Evolutionary conservation across 371 early-diverging fungal genomes (phyloP).

Genomic region (Rhizopus sp.): DNA sequence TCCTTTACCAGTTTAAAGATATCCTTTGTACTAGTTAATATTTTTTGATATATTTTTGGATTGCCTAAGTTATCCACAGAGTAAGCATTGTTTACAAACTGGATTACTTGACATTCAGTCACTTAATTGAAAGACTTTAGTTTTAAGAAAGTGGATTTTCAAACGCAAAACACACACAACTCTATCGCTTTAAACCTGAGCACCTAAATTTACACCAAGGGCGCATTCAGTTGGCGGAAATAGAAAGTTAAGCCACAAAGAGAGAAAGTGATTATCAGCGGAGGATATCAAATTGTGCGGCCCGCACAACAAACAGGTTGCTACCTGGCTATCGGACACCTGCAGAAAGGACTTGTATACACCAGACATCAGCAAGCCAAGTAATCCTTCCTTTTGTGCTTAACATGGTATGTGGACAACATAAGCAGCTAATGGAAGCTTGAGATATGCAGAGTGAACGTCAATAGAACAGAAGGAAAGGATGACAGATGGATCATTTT

Average conservation of each 20-base stretch:
- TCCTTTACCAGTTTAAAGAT: constrained; percentile 11
- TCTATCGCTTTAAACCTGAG: too few species aligned
- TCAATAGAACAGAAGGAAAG: neutral
- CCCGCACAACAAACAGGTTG: neutral
- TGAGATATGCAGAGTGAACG: neutral
- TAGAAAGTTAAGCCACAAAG: too few species aligned
- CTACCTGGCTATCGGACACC: neutral
- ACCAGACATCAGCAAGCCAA: neutral
- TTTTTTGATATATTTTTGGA: constrained; percentile 15
- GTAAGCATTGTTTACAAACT: constrained; percentile 14
- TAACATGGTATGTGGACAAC: neutral
- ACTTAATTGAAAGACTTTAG: constrained; percentile 9
- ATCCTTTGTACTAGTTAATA: constrained; percentile 12
- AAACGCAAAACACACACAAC: too few species aligned
- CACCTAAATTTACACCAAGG: too few species aligned
- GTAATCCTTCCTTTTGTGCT: constrained; percentile 7
- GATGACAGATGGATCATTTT: neutral
- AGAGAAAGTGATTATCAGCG: too few species aligned
- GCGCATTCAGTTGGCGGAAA: too few species aligned
- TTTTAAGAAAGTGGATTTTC: neutral
- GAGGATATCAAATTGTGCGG: neutral
- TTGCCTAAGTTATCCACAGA: constrained; percentile 5
- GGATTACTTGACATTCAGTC: constrained; percentile 12
- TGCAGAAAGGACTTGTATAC: neutral
- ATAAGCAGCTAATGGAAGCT: neutral